phyloP scores from a whole-genome alignment of 169 alveolate genomes.

The Cryptosporidium parvum region DNA sequence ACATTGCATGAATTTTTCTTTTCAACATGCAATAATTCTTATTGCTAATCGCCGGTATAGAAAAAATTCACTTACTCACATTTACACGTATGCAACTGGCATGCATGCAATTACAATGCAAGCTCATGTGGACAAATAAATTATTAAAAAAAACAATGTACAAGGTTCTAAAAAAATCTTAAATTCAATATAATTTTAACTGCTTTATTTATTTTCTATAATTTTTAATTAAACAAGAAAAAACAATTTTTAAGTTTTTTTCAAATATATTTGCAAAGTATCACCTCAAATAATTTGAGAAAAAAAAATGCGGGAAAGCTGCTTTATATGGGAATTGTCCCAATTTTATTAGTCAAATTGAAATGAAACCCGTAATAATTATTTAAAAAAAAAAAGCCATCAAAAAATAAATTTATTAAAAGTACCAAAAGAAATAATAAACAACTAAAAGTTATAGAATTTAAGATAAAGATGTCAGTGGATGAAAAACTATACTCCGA shows the following conservation, averaged over 20 bases:
- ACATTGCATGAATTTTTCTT: neutral
- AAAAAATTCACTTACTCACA: neutral
- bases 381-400: neutral
- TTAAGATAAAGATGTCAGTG: constrained; percentile 15
- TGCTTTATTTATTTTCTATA: no score
- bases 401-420: neutral
- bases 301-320: neutral
- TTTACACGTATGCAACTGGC: constrained; percentile 13
- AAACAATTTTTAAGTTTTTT: no score
- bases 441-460: neutral
- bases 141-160: no score
- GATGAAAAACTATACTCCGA: constrained; percentile 11
- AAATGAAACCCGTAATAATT: neutral
- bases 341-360: neutral
- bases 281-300: neutral
- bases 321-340: neutral
- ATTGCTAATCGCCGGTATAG: constrained; percentile 1
- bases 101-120: neutral
- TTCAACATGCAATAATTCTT: neutral
- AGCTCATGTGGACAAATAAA: neutral
- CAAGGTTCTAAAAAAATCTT: no score
- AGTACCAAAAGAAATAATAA: neutral
- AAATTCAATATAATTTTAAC: no score
- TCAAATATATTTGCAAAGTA: neutral
- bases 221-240: no score